Evolutionary conservation across 257 asterid genomes (phyloP), one percentile per base, ranked within the genome.

Genomic region (Gentiana straminea): DNA sequence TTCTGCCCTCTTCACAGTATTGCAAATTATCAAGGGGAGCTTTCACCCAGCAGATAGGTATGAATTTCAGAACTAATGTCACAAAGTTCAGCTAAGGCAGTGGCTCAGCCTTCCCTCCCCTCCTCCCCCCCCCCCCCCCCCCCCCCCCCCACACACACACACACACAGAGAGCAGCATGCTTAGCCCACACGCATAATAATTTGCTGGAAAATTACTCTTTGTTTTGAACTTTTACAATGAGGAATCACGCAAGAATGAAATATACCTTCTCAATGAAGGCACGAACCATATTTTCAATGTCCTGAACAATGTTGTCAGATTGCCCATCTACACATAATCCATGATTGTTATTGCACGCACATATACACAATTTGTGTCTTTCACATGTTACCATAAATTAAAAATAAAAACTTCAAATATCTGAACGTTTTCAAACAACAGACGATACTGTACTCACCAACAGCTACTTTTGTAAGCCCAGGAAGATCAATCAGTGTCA

Each of bases 381-480:
- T 24, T 24, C 24, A 24, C 24, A 24, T 24, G 24, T 24, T 24
- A 24, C 24, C 24, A 49, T 38, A 62, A 68, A 44, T 54, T 35
- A 24, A 63, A 49, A 13, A 44, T 57, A 55, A 13, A 8, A 11
- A 4, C 13, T 47, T 33, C 49, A 63, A 70, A 33, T 33, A 60
- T 57, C 46, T 44, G 38, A 58, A 65, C 13, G 47, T 43, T 55
- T 3, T 33, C 58, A 39, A 64, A n/a, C 24, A 24, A 24, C 24
- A 24, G 24, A 7, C 59, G 43, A 35, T 5, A 24, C 12, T 52
- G 62, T 51, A 71, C 97, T 83, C 81, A 92, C 98, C 98, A 55
- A 88, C 89, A 47, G 98, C 98, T 59, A 92, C 98, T 66, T 92
- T 92, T 35, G 98, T 92, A 54, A 88, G 97, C 58, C 98, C 97